phyloP scores from a whole-genome alignment of 2,329 filamentous ascomycete genomes.

The Pseudocercospora cruenta region DNA sequence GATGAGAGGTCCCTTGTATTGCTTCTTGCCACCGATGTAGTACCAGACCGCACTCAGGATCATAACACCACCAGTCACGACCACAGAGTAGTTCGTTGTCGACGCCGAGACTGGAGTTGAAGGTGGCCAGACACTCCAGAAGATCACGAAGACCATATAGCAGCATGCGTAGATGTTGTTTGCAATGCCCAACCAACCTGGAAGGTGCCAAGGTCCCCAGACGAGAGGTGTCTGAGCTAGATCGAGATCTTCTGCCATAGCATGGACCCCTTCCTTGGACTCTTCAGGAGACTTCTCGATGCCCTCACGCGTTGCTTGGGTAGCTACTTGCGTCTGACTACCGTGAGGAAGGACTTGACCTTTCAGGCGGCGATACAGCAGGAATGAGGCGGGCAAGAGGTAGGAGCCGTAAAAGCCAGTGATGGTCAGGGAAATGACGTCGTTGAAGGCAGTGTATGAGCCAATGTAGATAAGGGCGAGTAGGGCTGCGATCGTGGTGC shows the following conservation, averaged over 20 bases:
- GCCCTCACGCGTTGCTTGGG: constrained; percentile 1
- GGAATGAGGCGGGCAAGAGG: constrained; percentile 43
- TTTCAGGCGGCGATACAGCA: constrained; percentile 48
- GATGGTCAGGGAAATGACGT: constrained; percentile 49
- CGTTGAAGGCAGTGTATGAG: constrained; percentile 48
- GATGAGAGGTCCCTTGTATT: constrained; percentile 44
- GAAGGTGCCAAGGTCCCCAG: constrained; percentile 62
- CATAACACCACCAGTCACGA: constrained; percentile 45
- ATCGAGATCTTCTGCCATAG: constrained; percentile 9
- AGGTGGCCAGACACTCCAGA: constrained; percentile 60
- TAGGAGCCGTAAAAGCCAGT: constrained; percentile 52
- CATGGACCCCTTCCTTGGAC: constrained; percentile 8
- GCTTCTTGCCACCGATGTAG: constrained; percentile 40
- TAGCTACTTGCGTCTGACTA: not conserved
- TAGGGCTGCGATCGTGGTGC: constrained; percentile 57
- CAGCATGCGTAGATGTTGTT: constrained; percentile 60
- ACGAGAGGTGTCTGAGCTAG: constrained; percentile 40
- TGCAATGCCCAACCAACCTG: constrained; percentile 54
- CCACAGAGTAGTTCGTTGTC: constrained; percentile 50
- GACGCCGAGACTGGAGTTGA: constrained; percentile 38
- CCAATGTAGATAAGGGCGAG: constrained; percentile 50
- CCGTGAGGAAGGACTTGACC: constrained; percentile 44
- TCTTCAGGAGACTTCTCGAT: not conserved
- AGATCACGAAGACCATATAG: constrained; percentile 59
- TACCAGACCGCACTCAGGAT: constrained; percentile 44